Conservation (phyloP, 345 rosid genomes). For the Eucalyptus dawsonii region DNA sequence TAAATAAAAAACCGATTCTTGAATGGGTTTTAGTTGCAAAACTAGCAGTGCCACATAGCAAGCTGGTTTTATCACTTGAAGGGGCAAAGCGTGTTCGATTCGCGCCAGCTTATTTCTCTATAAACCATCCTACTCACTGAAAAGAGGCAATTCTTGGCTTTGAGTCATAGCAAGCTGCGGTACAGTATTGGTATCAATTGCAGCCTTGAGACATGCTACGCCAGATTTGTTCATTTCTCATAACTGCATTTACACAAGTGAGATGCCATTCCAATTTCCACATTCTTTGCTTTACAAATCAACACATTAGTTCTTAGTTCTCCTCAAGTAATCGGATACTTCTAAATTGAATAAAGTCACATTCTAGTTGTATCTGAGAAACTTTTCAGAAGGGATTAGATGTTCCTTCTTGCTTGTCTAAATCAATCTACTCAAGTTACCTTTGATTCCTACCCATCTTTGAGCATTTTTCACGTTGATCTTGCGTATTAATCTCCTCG, state of each 20-base stretch:
- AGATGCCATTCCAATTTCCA: not conserved
- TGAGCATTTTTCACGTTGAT: not conserved
- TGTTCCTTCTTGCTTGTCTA: not conserved
- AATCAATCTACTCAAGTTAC: not conserved
- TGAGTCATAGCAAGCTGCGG: not conserved
- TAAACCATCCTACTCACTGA: not conserved
- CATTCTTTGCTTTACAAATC: not conserved
- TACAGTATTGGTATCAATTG: not conserved
- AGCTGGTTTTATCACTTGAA: not conserved
- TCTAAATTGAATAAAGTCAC: not conserved
- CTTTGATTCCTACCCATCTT: not conserved
- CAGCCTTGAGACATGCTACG: not conserved
- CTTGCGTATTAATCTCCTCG: not conserved
- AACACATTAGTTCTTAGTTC: not conserved
- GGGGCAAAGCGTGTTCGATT: not conserved
- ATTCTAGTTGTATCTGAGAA: not conserved
- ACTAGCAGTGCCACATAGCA: not conserved
- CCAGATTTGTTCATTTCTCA: not conserved
- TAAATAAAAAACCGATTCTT: not conserved
- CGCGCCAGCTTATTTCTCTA: not conserved
- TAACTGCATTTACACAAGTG: not conserved
- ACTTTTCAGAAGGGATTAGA: not conserved
- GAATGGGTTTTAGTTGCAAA: not conserved
- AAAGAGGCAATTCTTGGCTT: not conserved
- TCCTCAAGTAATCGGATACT: not conserved